Base-by-base conservation (phyloP, 2,329 filamentous ascomycete species). In the Didymella pomorum region DNA sequence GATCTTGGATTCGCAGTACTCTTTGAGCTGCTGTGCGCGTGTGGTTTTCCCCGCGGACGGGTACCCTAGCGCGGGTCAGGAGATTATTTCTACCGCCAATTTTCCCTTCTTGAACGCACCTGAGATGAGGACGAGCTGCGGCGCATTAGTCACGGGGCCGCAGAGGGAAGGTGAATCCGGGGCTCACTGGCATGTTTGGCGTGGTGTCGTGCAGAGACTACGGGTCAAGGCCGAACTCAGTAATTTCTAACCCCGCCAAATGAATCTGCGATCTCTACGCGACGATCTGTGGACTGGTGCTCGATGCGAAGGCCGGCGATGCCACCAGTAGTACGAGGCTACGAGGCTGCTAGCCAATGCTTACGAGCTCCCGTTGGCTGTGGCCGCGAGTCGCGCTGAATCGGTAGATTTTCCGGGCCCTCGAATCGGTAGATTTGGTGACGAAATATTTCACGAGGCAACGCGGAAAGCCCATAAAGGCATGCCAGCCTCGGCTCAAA, bases 1-100 rank as follows among this genome's bases (percentile, higher is more conserved):
- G 75, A 88, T 87, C 70, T 84, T 86, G 63, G 83, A 78, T 47
- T 82, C 73, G 71, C 93, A 86, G 77, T 88, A 88, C 31, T 82
- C 76, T 71, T 88, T 78, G 11, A 95, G 84, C 75, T 94, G 86
- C 42, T 78, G 72, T 61, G 84, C 82, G 70, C 87, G 84, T 67
- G 86, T 79, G 12, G 84, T 87, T 66, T 89, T 87, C 68, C 87
- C 87, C 67, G 85, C 85, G 63, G 83, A 86, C 47, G 87, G 87
- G 71, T 85, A 87, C 63, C 86, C 86, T 64, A 85, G 84, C 61
- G 87, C 86, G 79, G 61, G 87, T 82, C 69, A 87, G 82, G 84
- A 86, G 3, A 25, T 25, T 28, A 8, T 8, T 28, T 9, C 4
- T 28, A 8, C 26, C 4, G 26, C 26, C 4, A 10, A 6, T 8